Evolutionary conservation across 116 monocot genomes (phyloP).

Genomic region (Trichopus zeylanicus): DNA sequence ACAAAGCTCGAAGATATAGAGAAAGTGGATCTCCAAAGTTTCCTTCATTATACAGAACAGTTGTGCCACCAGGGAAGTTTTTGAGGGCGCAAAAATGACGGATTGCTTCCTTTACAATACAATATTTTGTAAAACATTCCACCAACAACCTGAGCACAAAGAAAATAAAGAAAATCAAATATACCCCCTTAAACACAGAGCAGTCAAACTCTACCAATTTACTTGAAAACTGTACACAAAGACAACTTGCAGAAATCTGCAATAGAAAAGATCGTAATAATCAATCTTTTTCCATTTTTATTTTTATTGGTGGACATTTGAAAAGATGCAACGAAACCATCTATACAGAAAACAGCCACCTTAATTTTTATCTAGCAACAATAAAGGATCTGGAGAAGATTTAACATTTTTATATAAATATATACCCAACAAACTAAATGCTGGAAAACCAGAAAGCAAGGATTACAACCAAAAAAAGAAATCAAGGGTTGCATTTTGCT

Average conservation of each 20-base stretch:
- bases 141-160: constrained; percentile 60
- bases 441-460: too few relatives aligned
- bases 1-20: constrained; percentile 93
- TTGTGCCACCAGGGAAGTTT: constrained; percentile 60
- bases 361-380: neutral
- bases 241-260: too few relatives aligned
- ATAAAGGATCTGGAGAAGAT: neutral
- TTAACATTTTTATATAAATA: neutral
- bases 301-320: neutral
- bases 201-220: neutral
- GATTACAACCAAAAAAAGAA: too few relatives aligned
- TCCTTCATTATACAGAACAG: constrained; percentile 75
- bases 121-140: constrained; percentile 97
- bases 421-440: too few relatives aligned
- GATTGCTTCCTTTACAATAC: constrained; percentile 89
- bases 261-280: too few relatives aligned
- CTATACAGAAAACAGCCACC: neutral
- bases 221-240: too few relatives aligned
- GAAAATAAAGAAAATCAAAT: neutral
- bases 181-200: neutral
- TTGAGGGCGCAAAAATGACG: constrained; percentile 90
- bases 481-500: neutral
- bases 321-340: neutral
- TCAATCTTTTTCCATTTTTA: neutral
- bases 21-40: constrained; percentile 93